Evolutionary conservation across 2,329 filamentous ascomycete species (phyloP).

Genomic region (Cryphonectria naterciae): DNA sequence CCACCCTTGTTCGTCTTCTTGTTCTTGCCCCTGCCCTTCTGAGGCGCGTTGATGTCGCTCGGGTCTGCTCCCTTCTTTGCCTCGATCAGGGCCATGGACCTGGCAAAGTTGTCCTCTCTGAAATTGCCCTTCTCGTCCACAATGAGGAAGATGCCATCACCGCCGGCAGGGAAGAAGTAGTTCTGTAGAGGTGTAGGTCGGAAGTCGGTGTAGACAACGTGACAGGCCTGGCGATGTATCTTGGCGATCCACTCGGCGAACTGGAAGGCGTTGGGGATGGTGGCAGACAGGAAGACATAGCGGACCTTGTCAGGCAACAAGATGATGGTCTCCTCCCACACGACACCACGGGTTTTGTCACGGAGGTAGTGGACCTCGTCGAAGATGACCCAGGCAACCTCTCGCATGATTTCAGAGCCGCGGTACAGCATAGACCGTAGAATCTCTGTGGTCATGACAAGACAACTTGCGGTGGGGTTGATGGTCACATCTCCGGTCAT

Average conservation of each 20-base stretch:
- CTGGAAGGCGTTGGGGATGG: slow-evolving; percentile 98
- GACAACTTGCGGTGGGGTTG: slow-evolving; percentile 94
- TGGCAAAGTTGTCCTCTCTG: slow-evolving; percentile 96
- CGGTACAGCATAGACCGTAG: slow-evolving; percentile 96
- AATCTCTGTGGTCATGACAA: slow-evolving; percentile 99
- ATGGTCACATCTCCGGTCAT: slow-evolving; percentile 99
- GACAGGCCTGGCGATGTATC: slow-evolving; percentile 95
- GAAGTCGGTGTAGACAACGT: slow-evolving; percentile 99
- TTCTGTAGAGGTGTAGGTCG: slow-evolving; percentile 94
- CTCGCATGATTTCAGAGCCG: slow-evolving; percentile 98
- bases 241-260: slow-evolving; percentile 99
- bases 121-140: slow-evolving; percentile 98
- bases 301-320: slow-evolving; percentile 96
- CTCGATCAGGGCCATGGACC: slow-evolving; percentile 88
- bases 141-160: slow-evolving; percentile 89
- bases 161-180: slow-evolving; percentile 94
- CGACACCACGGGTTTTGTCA: slow-evolving; percentile 90
- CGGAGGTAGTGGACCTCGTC: slow-evolving; percentile 99
- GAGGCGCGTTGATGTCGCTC: slow-evolving; percentile 75
- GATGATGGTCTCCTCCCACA: slow-evolving; percentile 99
- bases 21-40: slow-evolving; percentile 86
- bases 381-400: slow-evolving; percentile 97
- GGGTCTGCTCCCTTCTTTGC: slow-evolving; percentile 86
- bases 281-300: slow-evolving; percentile 97
- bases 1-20: slow-evolving; percentile 91